These are phyloP conservation scores for Gossypium lobatum DNA, from an alignment of 441 rosid species.

Conservation along the genomic window DNA sequence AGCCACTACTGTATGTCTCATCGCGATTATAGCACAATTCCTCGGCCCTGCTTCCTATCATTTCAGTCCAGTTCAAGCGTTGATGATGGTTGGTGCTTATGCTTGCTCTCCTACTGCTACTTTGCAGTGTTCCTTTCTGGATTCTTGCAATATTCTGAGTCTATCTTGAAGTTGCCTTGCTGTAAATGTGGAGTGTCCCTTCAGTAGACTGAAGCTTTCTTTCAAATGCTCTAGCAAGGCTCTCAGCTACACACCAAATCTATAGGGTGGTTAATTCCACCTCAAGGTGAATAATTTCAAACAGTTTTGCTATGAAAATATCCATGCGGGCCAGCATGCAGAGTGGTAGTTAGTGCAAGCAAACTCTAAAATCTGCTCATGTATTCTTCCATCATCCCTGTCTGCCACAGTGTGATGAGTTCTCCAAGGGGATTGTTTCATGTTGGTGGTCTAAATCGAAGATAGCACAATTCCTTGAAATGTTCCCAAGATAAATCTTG, in stretches of 20 bases:
- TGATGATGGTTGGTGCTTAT: background rate
- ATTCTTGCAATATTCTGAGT: background rate
- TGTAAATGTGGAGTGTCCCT: background rate
- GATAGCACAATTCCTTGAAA: background rate
- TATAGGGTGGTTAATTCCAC: background rate
- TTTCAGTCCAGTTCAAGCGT: background rate
- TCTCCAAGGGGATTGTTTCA: background rate
- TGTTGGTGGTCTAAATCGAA: background rate
- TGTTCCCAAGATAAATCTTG: background rate
- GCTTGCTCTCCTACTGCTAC: background rate
- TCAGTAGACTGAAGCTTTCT: background rate
- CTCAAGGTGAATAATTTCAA: background rate
- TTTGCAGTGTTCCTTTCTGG: background rate
- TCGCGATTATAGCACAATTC: background rate
- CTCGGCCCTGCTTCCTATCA: background rate
- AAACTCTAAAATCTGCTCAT: background rate
- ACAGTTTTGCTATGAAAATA: background rate
- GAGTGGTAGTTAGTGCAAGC: background rate
- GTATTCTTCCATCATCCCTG: background rate
- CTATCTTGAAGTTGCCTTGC: background rate
- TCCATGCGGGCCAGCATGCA: background rate
- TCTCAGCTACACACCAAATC: background rate
- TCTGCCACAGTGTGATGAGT: background rate
- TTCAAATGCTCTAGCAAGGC: background rate
- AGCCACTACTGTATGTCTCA: background rate